Evolutionary conservation across 2,329 filamentous ascomycete genomes (phyloP), one percentile per base, ranked within the genome.

Genomic region (Colletotrichum echinochloae): DNA sequence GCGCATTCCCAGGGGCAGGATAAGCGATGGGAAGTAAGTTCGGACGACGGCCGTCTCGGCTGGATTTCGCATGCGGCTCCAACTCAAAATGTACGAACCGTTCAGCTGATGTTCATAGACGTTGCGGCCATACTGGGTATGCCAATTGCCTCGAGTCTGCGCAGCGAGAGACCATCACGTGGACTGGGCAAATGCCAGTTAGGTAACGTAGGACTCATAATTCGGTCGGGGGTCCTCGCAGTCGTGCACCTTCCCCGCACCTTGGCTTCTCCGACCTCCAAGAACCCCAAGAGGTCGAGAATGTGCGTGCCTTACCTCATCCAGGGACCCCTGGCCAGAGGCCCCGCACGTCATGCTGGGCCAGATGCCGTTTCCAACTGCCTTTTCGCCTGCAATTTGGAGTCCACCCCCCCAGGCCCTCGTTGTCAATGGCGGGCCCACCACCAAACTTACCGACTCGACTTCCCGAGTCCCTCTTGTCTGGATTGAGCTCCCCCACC

Each of bases 361-460:
- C 44, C 46, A 62, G 60, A 33, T 62, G 60, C 60, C 60, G 60
- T 52, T 23, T 54, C 35, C 35, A 62, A 62, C 48, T 62, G 60
- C 60, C 60, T 52, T 62, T 39, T 54, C 28, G 48, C 16, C 28
- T 9, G n/a, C 28, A 26, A 28, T 2, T 44, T 11, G 18, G 44
- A n/a, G 44, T 51, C 65, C 16, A 52, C 57, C 44, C 55, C 57
- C 44, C 55, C 41, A 11, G 48, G 41, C 48, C 35, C 33, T n/a
- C 18, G 28, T 35, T 37, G n/a, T 39, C 30, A 28, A 44, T 44
- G 44, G 52, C 51, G 44, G 52, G 52, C 57, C 68, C 68, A 63
- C 57, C 35, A 46, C 51, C 64, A 60, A 33, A 62, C 57, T 70
- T 70, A 59, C 68, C 68, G 68, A 70, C 68, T 67, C n/a, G 57